These are phyloP conservation scores for Oryza officinalis DNA, from an alignment of 176 grass and related monocot genomes.

Conservation along the genomic window DNA sequence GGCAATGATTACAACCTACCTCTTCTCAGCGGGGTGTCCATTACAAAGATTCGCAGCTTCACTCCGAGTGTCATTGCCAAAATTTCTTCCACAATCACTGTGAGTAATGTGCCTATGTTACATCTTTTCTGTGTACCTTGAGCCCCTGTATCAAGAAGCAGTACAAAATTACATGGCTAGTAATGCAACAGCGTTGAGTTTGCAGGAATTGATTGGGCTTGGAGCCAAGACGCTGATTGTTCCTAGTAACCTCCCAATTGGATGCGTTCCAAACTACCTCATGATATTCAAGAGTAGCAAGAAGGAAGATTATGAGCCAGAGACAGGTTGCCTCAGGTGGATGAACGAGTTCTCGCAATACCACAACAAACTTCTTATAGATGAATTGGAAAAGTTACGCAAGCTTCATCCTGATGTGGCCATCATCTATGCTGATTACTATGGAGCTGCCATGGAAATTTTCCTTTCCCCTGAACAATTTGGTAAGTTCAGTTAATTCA, in stretches of 20 bases:
- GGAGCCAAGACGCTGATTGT: slow-evolving; percentile 80
- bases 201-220: slow-evolving; percentile 69
- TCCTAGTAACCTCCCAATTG: slow-evolving; percentile 88
- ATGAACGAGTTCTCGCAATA: slow-evolving; percentile 78
- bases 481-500: slow-evolving; percentile 49
- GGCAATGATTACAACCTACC: slow-evolving; percentile 94
- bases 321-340: slow-evolving; percentile 78
- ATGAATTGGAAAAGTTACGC: slow-evolving; percentile 58
- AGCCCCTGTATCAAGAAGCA: neutral
- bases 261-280: slow-evolving; percentile 68
- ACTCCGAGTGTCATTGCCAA: slow-evolving; percentile 62
- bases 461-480: slow-evolving; percentile 54
- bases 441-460: slow-evolving; percentile 67
- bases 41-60: slow-evolving; percentile 68
- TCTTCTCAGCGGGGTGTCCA: slow-evolving; percentile 26
- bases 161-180: neutral
- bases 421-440: slow-evolving; percentile 87
- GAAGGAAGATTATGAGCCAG: slow-evolving; percentile 69
- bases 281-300: slow-evolving; percentile 59
- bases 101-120: slow-evolving; percentile 31
- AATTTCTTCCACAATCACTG: slow-evolving; percentile 69
- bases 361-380: slow-evolving; percentile 64
- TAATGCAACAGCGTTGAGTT: slow-evolving; percentile 22
- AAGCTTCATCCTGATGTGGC: slow-evolving; percentile 45
- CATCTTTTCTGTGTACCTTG: neutral